Base-by-base conservation (phyloP, 768 basidiomycete species). In the Mycena maculata region DNA sequence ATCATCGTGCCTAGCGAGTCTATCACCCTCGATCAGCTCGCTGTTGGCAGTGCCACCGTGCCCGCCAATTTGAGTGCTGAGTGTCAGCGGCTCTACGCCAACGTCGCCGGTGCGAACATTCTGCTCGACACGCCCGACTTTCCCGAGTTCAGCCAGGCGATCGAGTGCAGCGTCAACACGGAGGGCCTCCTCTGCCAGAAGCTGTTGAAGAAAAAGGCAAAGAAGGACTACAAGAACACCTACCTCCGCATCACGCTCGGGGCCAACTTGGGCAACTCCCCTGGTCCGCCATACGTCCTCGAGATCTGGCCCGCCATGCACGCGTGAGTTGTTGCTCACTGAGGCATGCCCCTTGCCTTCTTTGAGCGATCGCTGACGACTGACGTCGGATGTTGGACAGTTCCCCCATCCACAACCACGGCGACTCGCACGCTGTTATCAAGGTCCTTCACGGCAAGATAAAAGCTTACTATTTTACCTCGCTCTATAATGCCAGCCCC, bases 241-340 rank as follows among this genome's bases (percentile, higher is more conserved):
- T 74, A 74, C 48, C 54, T 74, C 39, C 66, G 74, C 27, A 73
- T 74, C 44, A 74, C 72, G 16, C 61, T 74, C 23, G 74, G 74
- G 15, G 38, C 58, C 30, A 68, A 72, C 47, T 20, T 66, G 74
- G 72, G 72, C 20, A 70, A 75, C 53, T 75, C 74, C 25, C 74
- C 74, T 45, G 74, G 74, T 4, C 53, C 67, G 3, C 74, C 72
- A 9, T 75, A 65, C 52, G 74, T 75, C 49, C 38, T 75, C 7
- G 74, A 75, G 45, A 75, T 75, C 27, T 75, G 74, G 74, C 74
- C 74, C 18, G 66, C 68, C 16, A 55, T 55, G 49, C 72, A 72
- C 44, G 63, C n/a, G n/a, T n/a, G n/a, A n/a, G n/a, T n/a, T n/a
- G n/a, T n/a, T n/a, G n/a, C n/a, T n/a, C n/a, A n/a, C n/a, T n/a